Evolutionary conservation across 306 rosid species (phyloP).

Genomic region (Quercus glauca): DNA sequence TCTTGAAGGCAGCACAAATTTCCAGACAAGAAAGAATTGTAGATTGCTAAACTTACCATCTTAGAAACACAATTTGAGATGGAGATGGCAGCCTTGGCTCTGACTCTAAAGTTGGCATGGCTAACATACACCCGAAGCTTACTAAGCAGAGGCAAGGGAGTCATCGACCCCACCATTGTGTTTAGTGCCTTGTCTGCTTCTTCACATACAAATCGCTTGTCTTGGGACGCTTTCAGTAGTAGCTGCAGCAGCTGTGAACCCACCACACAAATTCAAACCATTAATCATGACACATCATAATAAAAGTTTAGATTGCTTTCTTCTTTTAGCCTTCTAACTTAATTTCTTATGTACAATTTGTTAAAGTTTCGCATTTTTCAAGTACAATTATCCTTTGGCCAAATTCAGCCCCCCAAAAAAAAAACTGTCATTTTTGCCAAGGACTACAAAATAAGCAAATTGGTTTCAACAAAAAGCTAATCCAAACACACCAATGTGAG

Average conservation of each 20-base stretch:
- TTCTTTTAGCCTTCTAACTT: too few species aligned
- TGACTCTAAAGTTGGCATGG: conserved; percentile 66
- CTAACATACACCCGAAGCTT: conserved; percentile 55
- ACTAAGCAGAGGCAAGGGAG: conserved; percentile 68
- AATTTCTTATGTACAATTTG: too few species aligned
- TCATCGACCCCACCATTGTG: conserved; percentile 57
- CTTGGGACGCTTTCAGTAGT: conserved; percentile 84
- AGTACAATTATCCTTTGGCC: too few species aligned
- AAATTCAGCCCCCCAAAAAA: too few species aligned
- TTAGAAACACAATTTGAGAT: conserved; percentile 73
- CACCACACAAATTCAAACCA: conserved; percentile 14
- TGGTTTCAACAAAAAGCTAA: too few species aligned
- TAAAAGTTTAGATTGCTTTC: neutral
- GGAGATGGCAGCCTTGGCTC: conserved; percentile 81
- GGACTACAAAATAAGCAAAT: neutral
- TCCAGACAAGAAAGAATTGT: neutral
- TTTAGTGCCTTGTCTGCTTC: conserved; percentile 77
- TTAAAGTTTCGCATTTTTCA: too few species aligned
- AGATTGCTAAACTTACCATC: conserved; percentile 49
- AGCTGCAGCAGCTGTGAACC: conserved; percentile 67
- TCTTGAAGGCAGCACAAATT: neutral
- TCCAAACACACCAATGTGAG: too few species aligned
- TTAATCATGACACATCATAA: neutral
- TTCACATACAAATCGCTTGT: conserved; percentile 88
- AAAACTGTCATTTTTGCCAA: too few species aligned